Percentiles rank a stretch among this genome's conserved stretches.
These are phyloP conservation scores for Capsicum rhomboideum DNA, from an alignment of 257 asterid species.

Conservation along the genomic window DNA sequence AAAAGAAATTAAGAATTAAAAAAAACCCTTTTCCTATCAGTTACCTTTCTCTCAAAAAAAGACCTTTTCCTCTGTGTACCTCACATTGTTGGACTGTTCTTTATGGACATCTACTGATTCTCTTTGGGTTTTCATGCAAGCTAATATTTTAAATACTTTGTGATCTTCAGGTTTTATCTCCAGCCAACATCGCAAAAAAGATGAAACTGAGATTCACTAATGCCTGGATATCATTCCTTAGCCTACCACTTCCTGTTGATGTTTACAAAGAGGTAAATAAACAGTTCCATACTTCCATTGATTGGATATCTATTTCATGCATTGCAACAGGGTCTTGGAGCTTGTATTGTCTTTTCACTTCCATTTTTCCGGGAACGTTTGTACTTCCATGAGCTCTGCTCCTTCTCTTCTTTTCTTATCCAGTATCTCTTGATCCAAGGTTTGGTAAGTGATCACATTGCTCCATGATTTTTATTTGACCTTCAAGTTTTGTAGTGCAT, in stretches of 20 bases:
- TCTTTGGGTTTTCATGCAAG: neutral
- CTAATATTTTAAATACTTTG: neutral
- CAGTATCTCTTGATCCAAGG: neutral
- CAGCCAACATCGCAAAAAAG: constrained; percentile 46
- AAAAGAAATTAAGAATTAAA: neutral
- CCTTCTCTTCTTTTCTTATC: neutral
- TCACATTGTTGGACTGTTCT: neutral
- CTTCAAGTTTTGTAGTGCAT: neutral
- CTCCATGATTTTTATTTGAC: neutral
- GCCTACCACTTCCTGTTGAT: constrained; percentile 73
- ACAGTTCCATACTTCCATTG: neutral
- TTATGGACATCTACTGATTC: neutral
- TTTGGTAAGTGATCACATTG: neutral
- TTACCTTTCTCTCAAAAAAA: too few species aligned
- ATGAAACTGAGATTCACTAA: constrained; percentile 76
- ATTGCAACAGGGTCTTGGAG: neutral
- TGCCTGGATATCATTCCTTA: constrained; percentile 92
- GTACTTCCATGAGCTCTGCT: neutral
- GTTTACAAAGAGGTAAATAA: constrained; percentile 82
- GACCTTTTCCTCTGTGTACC: neutral
- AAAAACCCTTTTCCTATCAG: neutral
- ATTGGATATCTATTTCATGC: neutral
- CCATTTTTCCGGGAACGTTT: neutral
- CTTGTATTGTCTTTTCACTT: neutral
- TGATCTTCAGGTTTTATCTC: constrained; percentile 46